Base-by-base conservation (phyloP, 768 basidiomycete genomes). In the Leccinum olivaceopallidum region DNA sequence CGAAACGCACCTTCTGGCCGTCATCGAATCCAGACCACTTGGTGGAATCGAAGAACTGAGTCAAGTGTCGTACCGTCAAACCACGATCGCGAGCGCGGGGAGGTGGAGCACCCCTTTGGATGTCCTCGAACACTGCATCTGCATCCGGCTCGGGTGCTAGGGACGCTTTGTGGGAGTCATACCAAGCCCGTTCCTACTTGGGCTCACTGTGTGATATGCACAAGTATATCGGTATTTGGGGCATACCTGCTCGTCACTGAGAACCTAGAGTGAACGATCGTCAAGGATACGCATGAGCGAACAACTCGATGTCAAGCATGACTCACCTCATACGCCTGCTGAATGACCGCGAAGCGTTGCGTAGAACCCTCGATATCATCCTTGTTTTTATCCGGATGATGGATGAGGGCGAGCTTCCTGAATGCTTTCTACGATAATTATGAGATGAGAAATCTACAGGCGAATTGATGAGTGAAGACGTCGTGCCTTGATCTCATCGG, bases 161-260 rank as follows among this genome's bases (percentile, higher is more conserved):
- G 26, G 90, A 89, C 30, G 89, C 86, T 60, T 88, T 87, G 73
- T 98, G 96, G 5, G 87, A 87, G 75, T 99, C 97, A 74, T 99
- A 99, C 92, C 95, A 99, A 49, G 97, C 95, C 66, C 97, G 82
- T 81, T 98, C 96, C 91, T 96, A 84, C 79, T 83, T 80, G 73
- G 67, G 56, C 52, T 51, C 44, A 63, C 34, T 50, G 49, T 59
- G 61, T 70, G 57, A 37, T 28, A 58, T n/a, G 10, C 22, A 59
- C 6, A 16, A 10, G n/a, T 24, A 57, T 18, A 34, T 39, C 2
- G 59, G 55, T 44, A 60, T 63, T 60, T 53, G 49, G 10, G 34
- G 63, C 84, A 76, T 76, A 93, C 94, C 83, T 98, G 94, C 61
- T 95, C 93, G 73, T 98, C 96, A 67, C 92, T 94, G 48, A 98